Percentiles rank a stretch among this genome's conserved stretches.
These are phyloP conservation scores for Talaromyces sp. DNA, from an alignment of 2,329 filamentous ascomycete species.

Conservation along the genomic window DNA sequence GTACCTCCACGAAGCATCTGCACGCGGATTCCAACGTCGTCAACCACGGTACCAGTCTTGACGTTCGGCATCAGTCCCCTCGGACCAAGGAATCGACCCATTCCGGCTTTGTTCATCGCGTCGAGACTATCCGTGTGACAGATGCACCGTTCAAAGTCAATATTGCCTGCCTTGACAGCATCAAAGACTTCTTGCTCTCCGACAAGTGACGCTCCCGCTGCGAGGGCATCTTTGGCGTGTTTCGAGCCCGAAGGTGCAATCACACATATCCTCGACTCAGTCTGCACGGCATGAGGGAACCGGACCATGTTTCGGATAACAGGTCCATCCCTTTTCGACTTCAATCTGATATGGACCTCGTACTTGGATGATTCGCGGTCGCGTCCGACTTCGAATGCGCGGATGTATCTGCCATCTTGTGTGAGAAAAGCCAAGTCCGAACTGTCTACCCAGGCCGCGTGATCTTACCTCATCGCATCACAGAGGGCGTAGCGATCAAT, in stretches of 20 bases:
- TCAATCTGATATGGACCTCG: slow-evolving; percentile 78
- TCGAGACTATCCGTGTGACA: slow-evolving; percentile 75
- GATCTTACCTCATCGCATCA: slow-evolving; percentile 75
- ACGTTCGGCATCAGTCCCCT: slow-evolving; percentile 86
- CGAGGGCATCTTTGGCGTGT: slow-evolving; percentile 66
- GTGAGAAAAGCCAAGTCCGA: neutral
- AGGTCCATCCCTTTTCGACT: slow-evolving; percentile 78
- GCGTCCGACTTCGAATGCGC: slow-evolving; percentile 84
- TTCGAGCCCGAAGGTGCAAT: slow-evolving; percentile 80
- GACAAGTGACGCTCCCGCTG: slow-evolving; percentile 74
- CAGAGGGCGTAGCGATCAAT: slow-evolving; percentile 74
- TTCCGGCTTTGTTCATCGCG: slow-evolving; percentile 72
- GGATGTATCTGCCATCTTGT: slow-evolving; percentile 64
- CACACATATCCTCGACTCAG: slow-evolving; percentile 82
- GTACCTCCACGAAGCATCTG: slow-evolving; percentile 77
- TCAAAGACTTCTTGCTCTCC: slow-evolving; percentile 86
- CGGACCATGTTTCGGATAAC: slow-evolving; percentile 82
- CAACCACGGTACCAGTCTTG: slow-evolving; percentile 85
- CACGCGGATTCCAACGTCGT: slow-evolving; percentile 69
- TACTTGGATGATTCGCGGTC: slow-evolving; percentile 74
- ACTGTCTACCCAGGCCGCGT: neutral
- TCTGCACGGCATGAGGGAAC: slow-evolving; percentile 84
- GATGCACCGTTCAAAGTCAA: slow-evolving; percentile 85
- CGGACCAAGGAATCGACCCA: slow-evolving; percentile 81
- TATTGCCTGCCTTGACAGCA: slow-evolving; percentile 66